Percentiles rank a stretch among this genome's conserved stretches.
Evolutionary conservation across 257 asterid genomes (phyloP).

Genomic region (Capsicum pubescens): DNA sequence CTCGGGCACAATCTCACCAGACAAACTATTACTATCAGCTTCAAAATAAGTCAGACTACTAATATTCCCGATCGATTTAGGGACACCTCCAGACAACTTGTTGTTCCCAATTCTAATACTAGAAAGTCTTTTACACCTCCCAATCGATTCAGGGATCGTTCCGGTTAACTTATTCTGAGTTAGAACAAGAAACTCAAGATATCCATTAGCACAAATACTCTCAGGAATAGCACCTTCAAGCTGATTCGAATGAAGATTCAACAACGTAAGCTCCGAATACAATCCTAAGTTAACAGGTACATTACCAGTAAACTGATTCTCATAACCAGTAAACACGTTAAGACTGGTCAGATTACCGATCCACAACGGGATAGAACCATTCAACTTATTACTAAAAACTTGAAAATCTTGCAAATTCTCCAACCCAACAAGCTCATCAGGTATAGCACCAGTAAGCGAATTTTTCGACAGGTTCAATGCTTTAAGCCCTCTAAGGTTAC

Average conservation of each 20-base stretch:
- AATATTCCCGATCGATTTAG: slow-evolving; percentile 74
- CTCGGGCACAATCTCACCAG: slow-evolving; percentile 81
- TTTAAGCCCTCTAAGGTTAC: slow-evolving; percentile 56
- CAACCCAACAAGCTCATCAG: slow-evolving; percentile 69
- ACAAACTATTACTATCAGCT: slow-evolving; percentile 76
- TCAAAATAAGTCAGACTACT: slow-evolving; percentile 93
- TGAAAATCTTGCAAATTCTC: slow-evolving; percentile 52
- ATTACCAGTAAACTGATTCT: slow-evolving; percentile 73
- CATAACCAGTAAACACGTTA: slow-evolving; percentile 81
- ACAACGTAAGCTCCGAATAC: slow-evolving; percentile 52
- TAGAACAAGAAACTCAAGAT: slow-evolving; percentile 70
- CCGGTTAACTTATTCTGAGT: slow-evolving; percentile 82
- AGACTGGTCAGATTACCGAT: slow-evolving; percentile 66
- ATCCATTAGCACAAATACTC: slow-evolving; percentile 72
- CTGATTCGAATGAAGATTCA: slow-evolving; percentile 88
- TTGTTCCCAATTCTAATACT: slow-evolving; percentile 87
- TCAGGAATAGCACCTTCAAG: slow-evolving; percentile 82
- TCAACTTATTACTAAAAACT: slow-evolving; percentile 36
- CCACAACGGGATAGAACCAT: slow-evolving; percentile 87
- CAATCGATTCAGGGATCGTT: slow-evolving; percentile 63
- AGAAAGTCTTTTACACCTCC: slow-evolving; percentile 74
- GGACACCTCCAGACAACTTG: slow-evolving; percentile 68
- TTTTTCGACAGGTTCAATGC: slow-evolving; percentile 77
- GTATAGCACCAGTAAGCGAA: slow-evolving; percentile 60
- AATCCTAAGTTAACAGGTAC: slow-evolving; percentile 79